Evolutionary conservation across 805 yeast genomes (phyloP).

Genomic region (Lachancea sp.): DNA sequence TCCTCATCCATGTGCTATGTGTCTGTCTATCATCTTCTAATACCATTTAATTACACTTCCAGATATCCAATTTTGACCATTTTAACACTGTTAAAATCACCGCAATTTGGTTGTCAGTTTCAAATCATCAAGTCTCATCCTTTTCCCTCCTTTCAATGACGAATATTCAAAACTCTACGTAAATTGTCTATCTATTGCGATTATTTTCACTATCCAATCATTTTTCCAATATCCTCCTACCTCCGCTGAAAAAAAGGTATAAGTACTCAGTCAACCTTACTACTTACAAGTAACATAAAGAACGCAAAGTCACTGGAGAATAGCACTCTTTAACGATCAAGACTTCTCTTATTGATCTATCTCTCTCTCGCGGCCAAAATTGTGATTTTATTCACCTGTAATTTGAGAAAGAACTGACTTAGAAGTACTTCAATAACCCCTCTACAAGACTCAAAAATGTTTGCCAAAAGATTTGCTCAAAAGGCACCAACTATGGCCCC

Average conservation of each 20-base stretch:
- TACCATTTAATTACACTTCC: background rate
- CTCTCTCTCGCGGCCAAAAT: too few species aligned
- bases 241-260: background rate
- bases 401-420: too few species aligned
- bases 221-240: background rate
- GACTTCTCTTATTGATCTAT: too few species aligned
- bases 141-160: background rate
- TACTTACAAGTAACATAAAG: background rate
- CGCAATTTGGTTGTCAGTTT: background rate
- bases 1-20: too few species aligned
- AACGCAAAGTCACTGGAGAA: background rate
- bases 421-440: too few species aligned
- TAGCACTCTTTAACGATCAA: too few species aligned
- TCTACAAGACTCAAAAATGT: too few species aligned
- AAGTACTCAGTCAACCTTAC: too few species aligned
- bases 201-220: background rate
- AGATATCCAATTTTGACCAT: background rate
- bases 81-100: background rate
- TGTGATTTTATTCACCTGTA: too few species aligned
- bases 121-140: background rate
- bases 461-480: conserved; percentile 7
- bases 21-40: too few species aligned
- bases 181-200: background rate
- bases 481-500: conserved; percentile 3
- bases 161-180: background rate